Evolutionary conservation across 2,329 filamentous ascomycete genomes (phyloP).

Genomic region (Penicillium brevicompactum): DNA sequence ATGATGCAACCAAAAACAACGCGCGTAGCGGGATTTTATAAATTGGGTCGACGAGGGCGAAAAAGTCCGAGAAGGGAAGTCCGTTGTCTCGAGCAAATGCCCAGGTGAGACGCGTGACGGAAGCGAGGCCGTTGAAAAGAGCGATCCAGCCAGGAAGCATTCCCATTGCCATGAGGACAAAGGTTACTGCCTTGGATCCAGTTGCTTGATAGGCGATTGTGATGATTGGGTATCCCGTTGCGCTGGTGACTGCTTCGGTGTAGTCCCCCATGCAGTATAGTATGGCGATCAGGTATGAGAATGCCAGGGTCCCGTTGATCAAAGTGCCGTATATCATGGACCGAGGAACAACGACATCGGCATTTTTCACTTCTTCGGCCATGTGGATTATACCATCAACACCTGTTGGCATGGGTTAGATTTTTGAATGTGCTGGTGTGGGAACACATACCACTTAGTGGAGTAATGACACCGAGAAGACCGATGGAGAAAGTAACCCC

Average conservation of each 20-base stretch:
- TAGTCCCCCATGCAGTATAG: conserved; percentile 48
- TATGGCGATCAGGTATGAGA: conserved; percentile 45
- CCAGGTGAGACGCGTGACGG: conserved; percentile 46
- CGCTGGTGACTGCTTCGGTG: conserved; percentile 37
- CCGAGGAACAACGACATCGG: conserved; percentile 47
- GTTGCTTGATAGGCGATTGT: conserved; percentile 55
- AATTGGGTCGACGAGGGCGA: conserved; percentile 29
- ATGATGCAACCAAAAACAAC: conserved; percentile 27
- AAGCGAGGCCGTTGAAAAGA: conserved; percentile 29
- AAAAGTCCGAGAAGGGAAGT: conserved; percentile 39
- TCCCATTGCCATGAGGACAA: conserved; percentile 46
- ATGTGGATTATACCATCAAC: conserved; percentile 37
- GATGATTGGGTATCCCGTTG: conserved; percentile 52
- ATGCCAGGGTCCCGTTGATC: conserved; percentile 50
- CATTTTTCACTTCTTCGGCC: conserved; percentile 53
- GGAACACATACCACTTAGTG: conserved; percentile 16
- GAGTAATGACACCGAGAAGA: conserved; percentile 19
- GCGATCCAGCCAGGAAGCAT: conserved; percentile 29
- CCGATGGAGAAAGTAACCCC: conserved; percentile 29
- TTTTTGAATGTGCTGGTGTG: neutral
- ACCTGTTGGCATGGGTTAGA: conserved; percentile 17
- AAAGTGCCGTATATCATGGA: conserved; percentile 50
- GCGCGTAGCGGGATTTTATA: conserved; percentile 46
- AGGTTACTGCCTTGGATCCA: conserved; percentile 41
- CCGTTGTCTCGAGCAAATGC: conserved; percentile 49